phyloP scores from a whole-genome alignment of 306 rosid genomes.

The Oemleria cerasiformis region DNA sequence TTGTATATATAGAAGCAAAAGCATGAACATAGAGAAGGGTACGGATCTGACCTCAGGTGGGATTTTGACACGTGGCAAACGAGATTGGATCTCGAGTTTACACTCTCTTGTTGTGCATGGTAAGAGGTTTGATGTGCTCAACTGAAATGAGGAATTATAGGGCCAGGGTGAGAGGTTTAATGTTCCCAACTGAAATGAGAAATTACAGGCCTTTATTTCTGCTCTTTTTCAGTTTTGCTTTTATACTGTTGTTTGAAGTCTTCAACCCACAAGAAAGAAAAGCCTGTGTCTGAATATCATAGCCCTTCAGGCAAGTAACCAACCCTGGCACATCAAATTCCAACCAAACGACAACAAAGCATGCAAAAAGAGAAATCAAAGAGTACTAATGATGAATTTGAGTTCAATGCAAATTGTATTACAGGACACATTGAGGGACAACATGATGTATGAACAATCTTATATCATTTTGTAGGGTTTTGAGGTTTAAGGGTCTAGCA shows the following conservation, averaged over 20 bases:
- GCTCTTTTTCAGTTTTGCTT: constrained; percentile 16
- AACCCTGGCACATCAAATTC: too few relatives aligned
- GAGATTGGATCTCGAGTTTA: background rate
- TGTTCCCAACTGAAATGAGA: constrained; percentile 14
- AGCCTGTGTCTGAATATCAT: background rate
- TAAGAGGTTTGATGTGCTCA: constrained; percentile 2
- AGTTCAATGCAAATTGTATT: background rate
- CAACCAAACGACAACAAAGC: too few relatives aligned
- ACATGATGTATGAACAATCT: background rate
- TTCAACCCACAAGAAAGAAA: constrained; percentile 5
- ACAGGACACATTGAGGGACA: background rate
- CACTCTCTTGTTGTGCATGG: background rate
- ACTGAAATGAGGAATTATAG: constrained; percentile 7
- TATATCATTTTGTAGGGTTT: background rate
- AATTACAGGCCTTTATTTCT: background rate
- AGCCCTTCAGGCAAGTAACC: too few relatives aligned
- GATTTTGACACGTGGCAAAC: constrained; percentile 1
- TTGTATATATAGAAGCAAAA: background rate
- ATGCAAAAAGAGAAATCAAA: too few relatives aligned
- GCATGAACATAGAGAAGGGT: constrained; percentile 12
- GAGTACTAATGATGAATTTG: too few relatives aligned
- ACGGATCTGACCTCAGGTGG: constrained; percentile 17
- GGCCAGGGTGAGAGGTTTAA: background rate
- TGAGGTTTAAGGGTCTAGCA: background rate
- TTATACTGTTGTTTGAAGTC: background rate